Evolutionary conservation across 2,329 filamentous ascomycete genomes (phyloP), one percentile per base, ranked within the genome.

Genomic region (Scedosporium aurantiacum): DNA sequence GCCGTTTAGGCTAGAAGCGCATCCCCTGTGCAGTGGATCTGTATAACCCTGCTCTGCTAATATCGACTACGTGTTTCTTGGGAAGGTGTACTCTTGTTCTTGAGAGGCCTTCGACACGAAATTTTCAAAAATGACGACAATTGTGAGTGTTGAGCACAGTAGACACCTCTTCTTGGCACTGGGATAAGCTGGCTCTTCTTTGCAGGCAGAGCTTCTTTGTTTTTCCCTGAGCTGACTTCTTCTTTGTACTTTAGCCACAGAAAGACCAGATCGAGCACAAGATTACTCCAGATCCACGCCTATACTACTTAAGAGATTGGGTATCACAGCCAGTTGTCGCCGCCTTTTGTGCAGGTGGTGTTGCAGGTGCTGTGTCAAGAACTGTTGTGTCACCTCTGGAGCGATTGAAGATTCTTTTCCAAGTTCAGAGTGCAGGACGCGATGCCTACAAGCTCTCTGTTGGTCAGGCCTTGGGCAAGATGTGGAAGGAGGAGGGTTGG

Each of bases 401-500:
- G 75, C 86, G 94, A 65, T 81, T 99, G 63, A 97, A 99, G 78
- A 99, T 99, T 68, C 80, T 99, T n/a, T 91, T 97, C 73, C 94
- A 99, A 73, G 83, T 99, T 28, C 94, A 99, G 77, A 95, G 89
- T 70, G 89, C 82, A 58, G 93, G 92, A 18, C 86, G 91, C 69
- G 89, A 90, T 68, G 93, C 96, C 70, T 99, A 99, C 76, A 93
- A 94, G 72, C 79, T 97, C 73, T 94, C 91, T 16, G 90, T 97
- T 62, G 85, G 86, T 67, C 90, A 95, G 75, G 94, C 91, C 3
- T 79, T 99, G 65, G 82, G 78, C 50, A 99, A 99, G 75, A 99
- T 99, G 88, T 96, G 93, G 87, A 86, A 81, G 68, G 94, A 99
- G 72, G 94, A 99, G 75, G 94, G 94, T 61, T 97, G 92, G 91